phyloP scores from a whole-genome alignment of 441 rosid species.

The Melastoma candidum region DNA sequence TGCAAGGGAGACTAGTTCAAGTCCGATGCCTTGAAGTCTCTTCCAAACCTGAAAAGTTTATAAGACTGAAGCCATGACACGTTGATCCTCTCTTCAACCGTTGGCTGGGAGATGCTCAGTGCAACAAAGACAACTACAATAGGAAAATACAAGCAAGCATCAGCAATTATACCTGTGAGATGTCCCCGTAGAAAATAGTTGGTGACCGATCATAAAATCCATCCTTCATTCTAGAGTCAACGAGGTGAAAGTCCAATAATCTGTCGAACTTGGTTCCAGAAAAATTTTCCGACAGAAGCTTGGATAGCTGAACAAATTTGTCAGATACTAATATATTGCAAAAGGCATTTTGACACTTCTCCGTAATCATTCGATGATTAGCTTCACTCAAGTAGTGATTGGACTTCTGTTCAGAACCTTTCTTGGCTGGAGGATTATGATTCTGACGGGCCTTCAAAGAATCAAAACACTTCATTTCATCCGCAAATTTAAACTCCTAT shows the following conservation, averaged over 20 bases:
- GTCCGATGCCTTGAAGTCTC: conserved; percentile 53
- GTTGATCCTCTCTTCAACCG: not conserved
- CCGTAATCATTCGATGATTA: conserved; percentile 29
- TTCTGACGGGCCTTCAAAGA: conserved; percentile 19
- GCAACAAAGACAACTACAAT: too few species aligned
- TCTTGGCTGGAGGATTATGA: conserved; percentile 29
- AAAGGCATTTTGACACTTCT: conserved; percentile 55
- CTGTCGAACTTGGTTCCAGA: conserved; percentile 50
- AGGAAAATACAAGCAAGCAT: too few species aligned
- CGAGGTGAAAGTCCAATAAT: conserved; percentile 35
- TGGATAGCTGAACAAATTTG: conserved; percentile 62
- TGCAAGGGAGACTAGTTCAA: conserved; percentile 58
- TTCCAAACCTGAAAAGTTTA: conserved; percentile 56
- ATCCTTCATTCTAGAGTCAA: conserved; percentile 66
- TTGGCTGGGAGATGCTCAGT: too few species aligned
- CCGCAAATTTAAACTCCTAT: conserved; percentile 39
- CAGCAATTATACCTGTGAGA: conserved; percentile 46
- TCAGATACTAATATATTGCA: conserved; percentile 51
- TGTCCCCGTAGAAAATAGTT: conserved; percentile 45
- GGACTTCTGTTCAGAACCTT: conserved; percentile 24
- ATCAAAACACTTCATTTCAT: conserved; percentile 22
- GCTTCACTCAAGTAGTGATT: conserved; percentile 30
- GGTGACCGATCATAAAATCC: conserved; percentile 68
- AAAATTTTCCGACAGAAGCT: conserved; percentile 59
- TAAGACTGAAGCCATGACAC: conserved; percentile 9